Evolutionary conservation across 257 asterid genomes (phyloP).

Genomic region (Solanum paucissectum): DNA sequence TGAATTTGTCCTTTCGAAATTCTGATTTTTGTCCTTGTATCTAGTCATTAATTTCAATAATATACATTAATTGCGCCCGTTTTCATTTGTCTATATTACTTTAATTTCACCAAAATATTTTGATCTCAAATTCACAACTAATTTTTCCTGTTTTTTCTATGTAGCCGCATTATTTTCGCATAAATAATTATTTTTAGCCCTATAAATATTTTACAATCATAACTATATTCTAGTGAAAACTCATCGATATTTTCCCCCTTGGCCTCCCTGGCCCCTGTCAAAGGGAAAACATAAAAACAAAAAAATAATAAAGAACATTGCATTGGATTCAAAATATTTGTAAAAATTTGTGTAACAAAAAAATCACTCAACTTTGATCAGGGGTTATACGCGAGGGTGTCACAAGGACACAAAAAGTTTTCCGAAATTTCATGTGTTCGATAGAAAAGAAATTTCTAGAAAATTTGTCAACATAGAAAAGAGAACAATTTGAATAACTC

Average conservation of each 20-base stretch:
- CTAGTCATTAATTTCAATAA: not conserved
- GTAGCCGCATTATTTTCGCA: not conserved
- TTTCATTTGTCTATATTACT: not conserved
- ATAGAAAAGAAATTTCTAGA: not conserved
- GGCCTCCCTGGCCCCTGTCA: not conserved
- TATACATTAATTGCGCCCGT: not conserved
- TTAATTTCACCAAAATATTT: not conserved
- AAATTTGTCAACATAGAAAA: not conserved
- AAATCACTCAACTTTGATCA: not conserved
- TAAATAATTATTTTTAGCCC: not conserved
- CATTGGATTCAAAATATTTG: not conserved
- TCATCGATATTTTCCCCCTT: not conserved
- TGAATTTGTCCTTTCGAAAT: not conserved
- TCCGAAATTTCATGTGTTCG: no score
- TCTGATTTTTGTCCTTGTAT: fast-evolving
- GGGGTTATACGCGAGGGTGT: not conserved
- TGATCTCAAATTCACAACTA: not conserved
- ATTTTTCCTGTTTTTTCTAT: not conserved
- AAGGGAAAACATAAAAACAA: not conserved
- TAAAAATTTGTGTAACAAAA: not conserved
- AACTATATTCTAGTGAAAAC: not conserved
- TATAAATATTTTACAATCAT: not conserved
- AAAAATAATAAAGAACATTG: not conserved
- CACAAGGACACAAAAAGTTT: not conserved
- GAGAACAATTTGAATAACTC: not conserved